These are phyloP conservation scores for Trypanosoma boissoni DNA, from an alignment of 208 protist species.

Conservation along the genomic window DNA sequence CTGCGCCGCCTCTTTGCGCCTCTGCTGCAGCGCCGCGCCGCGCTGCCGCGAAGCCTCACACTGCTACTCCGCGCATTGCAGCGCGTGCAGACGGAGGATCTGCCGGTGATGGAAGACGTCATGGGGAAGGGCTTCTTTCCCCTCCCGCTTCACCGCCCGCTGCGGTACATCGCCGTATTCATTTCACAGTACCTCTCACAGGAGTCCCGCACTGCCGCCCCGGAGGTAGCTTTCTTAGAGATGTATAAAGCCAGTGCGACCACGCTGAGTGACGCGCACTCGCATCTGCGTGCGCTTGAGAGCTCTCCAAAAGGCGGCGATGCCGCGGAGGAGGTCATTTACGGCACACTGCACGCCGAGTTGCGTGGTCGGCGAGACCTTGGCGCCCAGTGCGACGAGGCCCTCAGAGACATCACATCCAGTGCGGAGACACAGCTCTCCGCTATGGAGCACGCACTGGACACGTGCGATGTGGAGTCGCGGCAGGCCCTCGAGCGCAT, in stretches of 20 bases:
- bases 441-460: slow-evolving; percentile 27
- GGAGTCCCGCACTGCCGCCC: neutral
- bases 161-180: slow-evolving; percentile 41
- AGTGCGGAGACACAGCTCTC: slow-evolving; percentile 9
- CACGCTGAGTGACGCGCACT: slow-evolving; percentile 7
- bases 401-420: slow-evolving; percentile 18
- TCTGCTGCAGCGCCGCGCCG: slow-evolving; percentile 36
- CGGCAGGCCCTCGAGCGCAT: slow-evolving; percentile 29
- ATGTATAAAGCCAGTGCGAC: slow-evolving; percentile 8
- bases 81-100: slow-evolving; percentile 33
- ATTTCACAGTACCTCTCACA: slow-evolving; percentile 32
- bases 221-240: slow-evolving; percentile 6
- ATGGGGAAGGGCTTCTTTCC: slow-evolving; percentile 42
- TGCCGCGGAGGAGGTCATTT: slow-evolving; percentile 39
- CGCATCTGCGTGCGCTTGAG: slow-evolving; percentile 17
- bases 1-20: slow-evolving; percentile 70
- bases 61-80: slow-evolving; percentile 53
- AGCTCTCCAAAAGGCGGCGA: neutral
- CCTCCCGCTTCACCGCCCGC: slow-evolving; percentile 55
- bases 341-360: slow-evolving; percentile 51
- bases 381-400: slow-evolving; percentile 14
- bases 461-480: slow-evolving; percentile 21
- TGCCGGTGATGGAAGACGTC: slow-evolving; percentile 45
- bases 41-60: slow-evolving; percentile 49
- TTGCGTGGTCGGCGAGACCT: slow-evolving; percentile 38